Evolutionary conservation across 805 yeast species (phyloP).

Genomic region (Wickerhamiella vanderwaltii): DNA sequence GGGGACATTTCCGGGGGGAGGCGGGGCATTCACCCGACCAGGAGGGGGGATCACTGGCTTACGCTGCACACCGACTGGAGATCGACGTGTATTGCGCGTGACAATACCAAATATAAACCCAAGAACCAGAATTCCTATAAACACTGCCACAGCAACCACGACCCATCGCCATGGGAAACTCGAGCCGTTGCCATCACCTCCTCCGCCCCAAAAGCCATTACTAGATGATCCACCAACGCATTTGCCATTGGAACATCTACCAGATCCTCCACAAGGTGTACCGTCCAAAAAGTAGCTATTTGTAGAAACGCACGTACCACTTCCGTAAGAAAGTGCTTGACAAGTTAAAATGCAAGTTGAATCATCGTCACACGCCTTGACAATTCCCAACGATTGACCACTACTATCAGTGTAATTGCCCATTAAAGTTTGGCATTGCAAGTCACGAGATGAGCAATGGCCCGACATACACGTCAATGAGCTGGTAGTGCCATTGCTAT

Average conservation of each 20-base stretch:
- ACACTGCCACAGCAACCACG: slow-evolving; percentile 20
- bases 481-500: slow-evolving; percentile 9
- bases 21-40: slow-evolving; percentile 5
- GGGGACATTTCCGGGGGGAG: slow-evolving; percentile 4
- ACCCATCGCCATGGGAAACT: slow-evolving; percentile 16
- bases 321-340: slow-evolving; percentile 20
- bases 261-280: slow-evolving; percentile 26
- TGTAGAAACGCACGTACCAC: slow-evolving; percentile 21
- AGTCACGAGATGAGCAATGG: slow-evolving; percentile 28
- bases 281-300: slow-evolving; percentile 28
- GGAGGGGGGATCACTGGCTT: slow-evolving; percentile 3
- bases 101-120: slow-evolving; percentile 10
- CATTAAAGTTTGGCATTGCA: slow-evolving; percentile 26
- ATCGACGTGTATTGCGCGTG: slow-evolving; percentile 3
- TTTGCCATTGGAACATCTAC: slow-evolving; percentile 23
- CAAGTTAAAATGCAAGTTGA: slow-evolving; percentile 24
- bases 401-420: slow-evolving; percentile 18
- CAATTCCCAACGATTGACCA: slow-evolving; percentile 15
- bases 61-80: slow-evolving; percentile 13
- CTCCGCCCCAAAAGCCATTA: neutral
- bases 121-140: slow-evolving; percentile 16
- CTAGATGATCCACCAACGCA: slow-evolving; percentile 21
- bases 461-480: slow-evolving; percentile 26
- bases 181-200: slow-evolving; percentile 16
- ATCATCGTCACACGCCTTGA: slow-evolving; percentile 24